phyloP scores from a whole-genome alignment of 2,329 filamentous ascomycete species.

The Aspergillus quadricinctus region DNA sequence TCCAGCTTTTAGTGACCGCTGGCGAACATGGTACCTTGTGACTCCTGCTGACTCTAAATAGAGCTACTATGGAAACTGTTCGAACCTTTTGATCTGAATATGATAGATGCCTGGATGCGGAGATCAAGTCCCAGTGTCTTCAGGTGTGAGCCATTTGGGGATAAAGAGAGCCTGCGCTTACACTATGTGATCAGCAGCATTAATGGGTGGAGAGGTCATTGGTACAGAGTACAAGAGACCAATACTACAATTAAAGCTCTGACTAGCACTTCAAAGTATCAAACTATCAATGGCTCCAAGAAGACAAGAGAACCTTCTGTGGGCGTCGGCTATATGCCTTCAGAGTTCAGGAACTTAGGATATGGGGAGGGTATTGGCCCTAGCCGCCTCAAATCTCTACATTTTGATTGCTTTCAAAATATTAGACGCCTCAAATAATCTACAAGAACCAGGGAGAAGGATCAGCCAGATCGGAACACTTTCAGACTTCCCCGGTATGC shows the following conservation, averaged over 20 bases:
- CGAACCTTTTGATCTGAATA: neutral
- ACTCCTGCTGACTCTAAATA: constrained; percentile 7
- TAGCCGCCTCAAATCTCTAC: neutral
- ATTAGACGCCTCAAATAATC: constrained; percentile 13
- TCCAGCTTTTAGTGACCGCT: constrained; percentile 15
- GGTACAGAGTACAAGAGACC: neutral
- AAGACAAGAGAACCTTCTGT: neutral
- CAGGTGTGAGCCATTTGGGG: neutral
- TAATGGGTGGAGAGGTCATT: neutral
- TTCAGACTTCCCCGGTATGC: constrained; percentile 28
- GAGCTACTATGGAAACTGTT: constrained; percentile 9
- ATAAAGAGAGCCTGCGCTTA: too few relatives aligned
- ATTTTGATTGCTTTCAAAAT: neutral
- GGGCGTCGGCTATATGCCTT: neutral
- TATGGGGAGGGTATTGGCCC: neutral
- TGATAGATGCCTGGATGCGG: neutral
- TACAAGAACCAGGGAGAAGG: constrained; percentile 12
- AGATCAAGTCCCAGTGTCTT: neutral
- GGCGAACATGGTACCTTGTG: constrained; percentile 15
- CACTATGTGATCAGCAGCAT: too few relatives aligned
- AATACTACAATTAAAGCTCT: neutral
- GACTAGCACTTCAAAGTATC: neutral
- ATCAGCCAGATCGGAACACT: constrained; percentile 24
- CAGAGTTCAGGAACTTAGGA: too few relatives aligned
- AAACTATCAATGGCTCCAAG: neutral